Evolutionary conservation across 768 basidiomycete species (phyloP), one percentile per base, ranked within the genome.

Genomic region (Boletus vinaceobasis): DNA sequence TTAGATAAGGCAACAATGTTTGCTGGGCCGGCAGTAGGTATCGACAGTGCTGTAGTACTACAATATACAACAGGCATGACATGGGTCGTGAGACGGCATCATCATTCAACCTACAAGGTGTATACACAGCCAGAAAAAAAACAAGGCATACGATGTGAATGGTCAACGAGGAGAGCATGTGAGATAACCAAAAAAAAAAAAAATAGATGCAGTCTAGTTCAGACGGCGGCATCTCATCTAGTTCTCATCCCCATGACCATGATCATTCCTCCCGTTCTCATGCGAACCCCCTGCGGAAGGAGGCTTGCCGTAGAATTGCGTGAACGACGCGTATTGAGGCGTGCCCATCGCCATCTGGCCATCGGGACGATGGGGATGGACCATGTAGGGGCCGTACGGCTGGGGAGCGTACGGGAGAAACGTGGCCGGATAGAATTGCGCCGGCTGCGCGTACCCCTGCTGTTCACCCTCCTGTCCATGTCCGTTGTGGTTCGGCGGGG

Each of bases 381-480:
- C 69, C 69, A 81, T 72, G 66, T 80, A 81, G 29, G 75, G 76
- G n/a, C 71, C 65, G 63, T 79, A 81, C 52, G 75, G 74, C 67
- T 78, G 74, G 23, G 78, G 69, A 58, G 77, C 76, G 46, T 77
- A 74, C 43, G 76, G 69, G 52, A 82, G 69, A 62, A 79, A 78
- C 55, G 77, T 72, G 54, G 77, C 74, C 43, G 77, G 74, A 61
- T 78, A 79, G 67, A 75, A 79, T 59, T 76, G 74, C 43, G 75
- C 65, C 50, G 73, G 65, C 57, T 76, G 68, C 56, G 75, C 74
- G 39, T 71, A 72, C 54, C 65, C 70, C 67, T 67, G 71, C 50
- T 71, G 73, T 60, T 73, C 73, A 57, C 75, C 75, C 31, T 75
- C 75, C 45, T 78, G 78, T 39, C 74, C 70, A 38, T 72, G 73